Evolutionary conservation across 1,284 basidiomycete genomes (phyloP).

Genomic region (Moniliophthora roreri): DNA sequence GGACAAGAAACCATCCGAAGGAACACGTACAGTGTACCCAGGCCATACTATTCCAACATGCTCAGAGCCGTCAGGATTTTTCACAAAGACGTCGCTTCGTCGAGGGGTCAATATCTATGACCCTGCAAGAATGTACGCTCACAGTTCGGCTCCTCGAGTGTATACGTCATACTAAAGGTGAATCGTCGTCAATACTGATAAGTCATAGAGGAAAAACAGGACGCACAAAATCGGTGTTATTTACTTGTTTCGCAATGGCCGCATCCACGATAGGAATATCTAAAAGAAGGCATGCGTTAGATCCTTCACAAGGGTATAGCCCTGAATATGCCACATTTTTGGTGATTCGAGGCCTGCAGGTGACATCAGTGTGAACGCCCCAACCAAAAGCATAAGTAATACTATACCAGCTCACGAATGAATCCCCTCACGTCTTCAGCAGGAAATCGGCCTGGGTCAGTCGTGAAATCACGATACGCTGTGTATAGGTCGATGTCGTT

Average conservation of each 20-base stretch:
- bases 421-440: constrained; percentile 59
- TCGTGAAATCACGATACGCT: constrained; percentile 66
- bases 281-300: not conserved
- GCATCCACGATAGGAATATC: constrained; percentile 24
- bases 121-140: constrained; percentile 19
- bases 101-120: not conserved
- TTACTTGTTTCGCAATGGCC: constrained; percentile 19
- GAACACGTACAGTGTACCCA: constrained; percentile 42
- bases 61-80: constrained; percentile 63
- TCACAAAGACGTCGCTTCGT: constrained; percentile 58
- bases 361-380: not conserved
- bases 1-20: not conserved
- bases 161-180: constrained; percentile 40
- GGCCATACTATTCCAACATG: constrained; percentile 70
- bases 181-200: not conserved
- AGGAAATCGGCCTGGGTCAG: constrained; percentile 65
- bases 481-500: constrained; percentile 78
- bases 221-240: constrained; percentile 19
- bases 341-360: constrained; percentile 30
- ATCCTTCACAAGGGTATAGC: not conserved
- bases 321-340: constrained; percentile 27
- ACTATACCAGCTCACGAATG: constrained; percentile 56
- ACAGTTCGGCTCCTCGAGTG: constrained; percentile 39
- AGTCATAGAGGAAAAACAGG: not conserved
- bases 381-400: constrained; percentile 3